Conservation (phyloP, 2,329 filamentous ascomycete species). For the Alternaria burnsii region DNA sequence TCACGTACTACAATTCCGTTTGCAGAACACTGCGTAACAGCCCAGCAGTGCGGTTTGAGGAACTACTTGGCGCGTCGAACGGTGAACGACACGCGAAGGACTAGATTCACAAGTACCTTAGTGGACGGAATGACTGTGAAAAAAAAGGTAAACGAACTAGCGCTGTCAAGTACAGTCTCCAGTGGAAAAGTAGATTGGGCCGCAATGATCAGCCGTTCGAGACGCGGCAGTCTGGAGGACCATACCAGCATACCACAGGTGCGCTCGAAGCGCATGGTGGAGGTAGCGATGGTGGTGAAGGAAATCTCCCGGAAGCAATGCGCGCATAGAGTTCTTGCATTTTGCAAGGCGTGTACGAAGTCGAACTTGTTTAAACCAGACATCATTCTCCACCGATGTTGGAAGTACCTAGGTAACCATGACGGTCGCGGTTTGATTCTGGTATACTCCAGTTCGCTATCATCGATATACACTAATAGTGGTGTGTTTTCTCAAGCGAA, state of each 20-base stretch:
- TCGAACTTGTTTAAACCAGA: not conserved
- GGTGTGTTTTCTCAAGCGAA: not conserved
- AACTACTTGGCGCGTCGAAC: conserved; percentile 27
- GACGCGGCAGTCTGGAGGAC: not conserved
- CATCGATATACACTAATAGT: not conserved
- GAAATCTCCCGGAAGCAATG: not conserved
- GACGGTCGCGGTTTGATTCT: not conserved
- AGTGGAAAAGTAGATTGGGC: conserved; percentile 14
- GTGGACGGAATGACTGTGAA: not conserved
- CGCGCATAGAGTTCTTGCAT: conserved; percentile 1
- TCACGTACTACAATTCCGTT: not conserved
- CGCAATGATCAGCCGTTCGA: conserved; percentile 3
- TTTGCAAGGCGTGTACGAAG: not conserved
- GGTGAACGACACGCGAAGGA: conserved; percentile 15
- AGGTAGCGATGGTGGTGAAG: not conserved
- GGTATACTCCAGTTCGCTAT: not conserved
- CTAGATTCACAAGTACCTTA: not conserved
- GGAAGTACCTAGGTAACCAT: not conserved
- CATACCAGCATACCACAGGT: not conserved
- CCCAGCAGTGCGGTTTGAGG: conserved; percentile 18
- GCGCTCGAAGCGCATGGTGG: not conserved
- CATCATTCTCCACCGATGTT: not conserved
- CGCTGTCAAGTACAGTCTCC: conserved; percentile 1
- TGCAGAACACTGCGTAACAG: not conserved
- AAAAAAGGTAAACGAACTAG: conserved; percentile 4